Percentiles rank a stretch among this genome's conserved stretches.
These are phyloP conservation scores for Podosphaera xanthii DNA, from an alignment of 2,329 filamentous ascomycete genomes.

Conservation along the genomic window DNA sequence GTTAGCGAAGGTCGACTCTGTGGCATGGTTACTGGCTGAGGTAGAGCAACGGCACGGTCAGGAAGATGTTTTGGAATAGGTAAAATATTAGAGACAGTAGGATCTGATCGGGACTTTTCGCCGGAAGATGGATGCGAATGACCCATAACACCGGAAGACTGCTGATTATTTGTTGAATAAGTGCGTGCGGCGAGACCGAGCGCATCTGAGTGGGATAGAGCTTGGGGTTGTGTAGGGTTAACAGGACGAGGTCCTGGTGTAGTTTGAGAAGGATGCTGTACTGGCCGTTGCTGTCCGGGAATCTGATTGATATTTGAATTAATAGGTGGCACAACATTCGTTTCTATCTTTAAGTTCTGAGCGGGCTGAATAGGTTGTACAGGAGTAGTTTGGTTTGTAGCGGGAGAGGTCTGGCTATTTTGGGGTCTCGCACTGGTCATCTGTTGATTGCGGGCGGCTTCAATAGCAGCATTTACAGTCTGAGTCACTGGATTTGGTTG, in stretches of 20 bases:
- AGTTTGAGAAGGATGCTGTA: constrained; percentile 14
- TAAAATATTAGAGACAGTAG: constrained; percentile 14
- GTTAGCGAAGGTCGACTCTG: constrained; percentile 60
- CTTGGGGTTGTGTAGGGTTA: constrained; percentile 10
- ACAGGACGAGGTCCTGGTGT: constrained; percentile 10
- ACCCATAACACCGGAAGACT: constrained; percentile 14
- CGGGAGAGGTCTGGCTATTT: constrained; percentile 7
- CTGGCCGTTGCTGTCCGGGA: constrained; percentile 7
- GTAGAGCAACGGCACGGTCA: constrained; percentile 41
- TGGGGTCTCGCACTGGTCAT: constrained; percentile 11
- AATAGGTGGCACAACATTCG: constrained; percentile 10
- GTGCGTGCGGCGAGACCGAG: constrained; percentile 14
- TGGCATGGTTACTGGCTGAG: constrained; percentile 51
- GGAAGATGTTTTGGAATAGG: constrained; percentile 43
- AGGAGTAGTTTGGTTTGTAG: constrained; percentile 8
- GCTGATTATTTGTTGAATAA: constrained; percentile 14
- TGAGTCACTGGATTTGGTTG: constrained; percentile 15
- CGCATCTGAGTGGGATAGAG: constrained; percentile 15
- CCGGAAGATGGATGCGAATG: constrained; percentile 11
- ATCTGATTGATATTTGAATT: constrained; percentile 13
- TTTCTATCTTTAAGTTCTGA: constrained; percentile 13
- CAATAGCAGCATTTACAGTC: constrained; percentile 16
- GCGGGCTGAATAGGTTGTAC: constrained; percentile 5
- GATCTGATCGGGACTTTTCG: constrained; percentile 11
- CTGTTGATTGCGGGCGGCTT: constrained; percentile 16